These are phyloP conservation scores for Polytrichum formosum DNA, from an alignment of 225 moss, liverwort and hornwort genomes.

Conservation along the genomic window DNA sequence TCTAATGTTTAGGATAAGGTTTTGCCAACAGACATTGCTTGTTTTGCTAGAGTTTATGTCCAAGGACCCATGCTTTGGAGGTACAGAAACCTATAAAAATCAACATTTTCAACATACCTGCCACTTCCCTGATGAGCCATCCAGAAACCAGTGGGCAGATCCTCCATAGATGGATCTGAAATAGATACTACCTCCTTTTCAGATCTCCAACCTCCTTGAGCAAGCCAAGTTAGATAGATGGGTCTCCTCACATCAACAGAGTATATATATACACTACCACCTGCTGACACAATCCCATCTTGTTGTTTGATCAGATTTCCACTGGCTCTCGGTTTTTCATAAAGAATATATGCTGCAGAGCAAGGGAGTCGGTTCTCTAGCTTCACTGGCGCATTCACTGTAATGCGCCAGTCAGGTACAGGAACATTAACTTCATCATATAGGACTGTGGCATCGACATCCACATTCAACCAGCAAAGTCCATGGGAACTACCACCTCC, in stretches of 20 bases:
- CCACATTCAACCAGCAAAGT: conserved; percentile 86
- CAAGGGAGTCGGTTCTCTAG: conserved; percentile 90
- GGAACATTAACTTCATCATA: conserved; percentile 74
- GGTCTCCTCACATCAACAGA: conserved; percentile 90
- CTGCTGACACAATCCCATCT: conserved; percentile 74
- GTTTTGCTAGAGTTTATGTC: too few relatives aligned
- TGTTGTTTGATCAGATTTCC: conserved; percentile 70
- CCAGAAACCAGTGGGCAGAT: conserved; percentile 89
- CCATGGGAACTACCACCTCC: conserved; percentile 48
- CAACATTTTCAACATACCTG: conserved; percentile 38
- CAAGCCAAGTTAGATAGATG: conserved; percentile 83
- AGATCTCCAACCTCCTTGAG: conserved; percentile 99
- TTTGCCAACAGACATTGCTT: too few relatives aligned
- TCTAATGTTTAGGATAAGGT: too few relatives aligned
- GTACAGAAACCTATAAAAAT: too few relatives aligned
- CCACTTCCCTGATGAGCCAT: conserved; percentile 83
- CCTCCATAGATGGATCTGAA: conserved; percentile 83
- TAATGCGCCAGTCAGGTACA: conserved; percentile 86
- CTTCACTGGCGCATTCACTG: conserved; percentile 90
- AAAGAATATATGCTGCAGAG: conserved; percentile 81
- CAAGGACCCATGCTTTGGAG: too few relatives aligned
- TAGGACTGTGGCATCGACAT: conserved; percentile 86
- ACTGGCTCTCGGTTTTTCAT: conserved; percentile 72
- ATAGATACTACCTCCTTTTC: conserved; percentile 84
- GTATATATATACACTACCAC: conserved; percentile 76